Evolutionary conservation across 176 grass and related monocot genomes (phyloP).

Genomic region (Luzula sylvatica): DNA sequence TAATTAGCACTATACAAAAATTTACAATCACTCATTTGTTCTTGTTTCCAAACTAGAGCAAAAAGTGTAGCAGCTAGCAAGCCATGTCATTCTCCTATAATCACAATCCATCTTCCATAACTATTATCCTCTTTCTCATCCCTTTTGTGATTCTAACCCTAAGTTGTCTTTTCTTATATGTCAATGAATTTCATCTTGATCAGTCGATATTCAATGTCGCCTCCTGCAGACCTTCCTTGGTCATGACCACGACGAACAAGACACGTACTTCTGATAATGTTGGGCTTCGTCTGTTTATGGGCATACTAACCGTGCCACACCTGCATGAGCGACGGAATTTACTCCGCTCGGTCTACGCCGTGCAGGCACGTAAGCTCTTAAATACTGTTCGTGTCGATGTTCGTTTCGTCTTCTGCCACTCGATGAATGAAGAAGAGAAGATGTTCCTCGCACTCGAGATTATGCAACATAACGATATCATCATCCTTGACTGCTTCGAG

Average conservation of each 20-base stretch:
- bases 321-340: slow-evolving; percentile 28
- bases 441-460: slow-evolving; percentile 27
- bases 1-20: too few relatives aligned
- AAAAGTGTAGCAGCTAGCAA: too few relatives aligned
- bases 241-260: neutral
- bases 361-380: neutral
- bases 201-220: neutral
- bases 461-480: slow-evolving; percentile 33
- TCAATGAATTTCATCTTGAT: neutral
- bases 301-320: slow-evolving; percentile 28
- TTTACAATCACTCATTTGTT: too few relatives aligned
- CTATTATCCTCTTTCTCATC: neutral
- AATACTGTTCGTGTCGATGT: slow-evolving; percentile 7
- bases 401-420: slow-evolving; percentile 26
- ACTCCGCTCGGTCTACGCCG: slow-evolving; percentile 26
- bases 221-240: neutral
- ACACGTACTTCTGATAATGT: neutral
- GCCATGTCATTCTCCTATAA: slow-evolving; percentile 1
- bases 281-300: slow-evolving; percentile 25
- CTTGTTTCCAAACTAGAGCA: neutral
- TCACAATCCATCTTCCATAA: neutral
- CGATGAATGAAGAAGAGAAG: slow-evolving; percentile 27
- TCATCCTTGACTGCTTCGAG: slow-evolving; percentile 61
- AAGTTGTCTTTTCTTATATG: slow-evolving; percentile 9
- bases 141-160: slow-evolving; percentile 1